These are phyloP conservation scores for Acrocalymma vagum DNA, from an alignment of 2,329 filamentous ascomycete genomes.

Conservation along the genomic window DNA sequence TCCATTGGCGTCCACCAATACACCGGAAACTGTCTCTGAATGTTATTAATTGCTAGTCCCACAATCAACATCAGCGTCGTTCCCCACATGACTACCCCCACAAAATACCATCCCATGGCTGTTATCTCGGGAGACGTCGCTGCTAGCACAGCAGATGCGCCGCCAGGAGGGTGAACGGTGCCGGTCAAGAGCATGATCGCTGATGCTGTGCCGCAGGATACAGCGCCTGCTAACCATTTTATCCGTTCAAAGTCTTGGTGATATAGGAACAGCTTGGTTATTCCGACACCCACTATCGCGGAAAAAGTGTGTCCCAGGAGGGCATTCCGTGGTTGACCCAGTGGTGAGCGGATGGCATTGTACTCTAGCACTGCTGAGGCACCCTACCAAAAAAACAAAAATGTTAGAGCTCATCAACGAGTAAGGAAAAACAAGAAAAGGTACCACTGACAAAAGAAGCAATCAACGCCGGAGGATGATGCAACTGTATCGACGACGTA, in stretches of 20 bases:
- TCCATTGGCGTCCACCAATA: conserved; percentile 60
- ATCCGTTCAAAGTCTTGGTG: conserved; percentile 47
- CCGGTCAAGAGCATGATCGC: conserved; percentile 57
- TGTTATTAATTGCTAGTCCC: conserved; percentile 56
- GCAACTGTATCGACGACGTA: conserved; percentile 43
- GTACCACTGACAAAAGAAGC: conserved; percentile 49
- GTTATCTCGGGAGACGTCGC: conserved; percentile 50
- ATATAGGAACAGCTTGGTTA: conserved; percentile 56
- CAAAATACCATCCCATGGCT: conserved; percentile 56
- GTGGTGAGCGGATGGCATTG: conserved; percentile 55
- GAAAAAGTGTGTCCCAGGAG: conserved; percentile 56
- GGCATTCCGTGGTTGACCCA: conserved; percentile 58
- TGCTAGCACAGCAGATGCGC: conserved; percentile 58
- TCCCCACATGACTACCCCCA: conserved; percentile 53
- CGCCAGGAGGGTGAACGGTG: conserved; percentile 60
- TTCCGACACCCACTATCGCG: conserved; percentile 53
- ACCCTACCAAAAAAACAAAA: conserved; percentile 38
- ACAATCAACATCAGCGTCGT: conserved; percentile 53
- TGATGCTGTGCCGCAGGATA: conserved; percentile 53
- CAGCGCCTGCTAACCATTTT: conserved; percentile 55
- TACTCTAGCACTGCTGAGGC: conserved; percentile 59
- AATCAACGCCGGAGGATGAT: conserved; percentile 54
- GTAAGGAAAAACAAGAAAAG: too few relatives aligned
- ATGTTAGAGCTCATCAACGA: too few relatives aligned
- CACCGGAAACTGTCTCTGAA: conserved; percentile 55